Evolutionary conservation across 2,329 filamentous ascomycete genomes (phyloP).

Genomic region (Didymella pinodella): DNA sequence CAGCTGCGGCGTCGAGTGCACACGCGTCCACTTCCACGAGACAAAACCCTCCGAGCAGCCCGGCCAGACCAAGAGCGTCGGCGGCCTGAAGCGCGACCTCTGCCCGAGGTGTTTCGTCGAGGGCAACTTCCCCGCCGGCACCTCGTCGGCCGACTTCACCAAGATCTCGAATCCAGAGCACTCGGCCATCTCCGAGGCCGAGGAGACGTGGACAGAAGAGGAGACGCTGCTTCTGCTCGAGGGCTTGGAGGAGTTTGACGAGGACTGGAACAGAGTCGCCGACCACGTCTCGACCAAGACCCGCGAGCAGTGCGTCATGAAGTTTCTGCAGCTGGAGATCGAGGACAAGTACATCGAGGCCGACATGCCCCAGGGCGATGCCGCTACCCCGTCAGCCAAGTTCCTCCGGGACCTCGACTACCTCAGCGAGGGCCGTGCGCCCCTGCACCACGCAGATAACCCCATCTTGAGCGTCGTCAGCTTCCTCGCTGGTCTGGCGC

Average conservation of each 20-base stretch:
- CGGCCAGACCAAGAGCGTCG: slow-evolving; percentile 60
- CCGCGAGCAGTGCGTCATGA: slow-evolving; percentile 93
- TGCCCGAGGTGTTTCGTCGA: slow-evolving; percentile 92
- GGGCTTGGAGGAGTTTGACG: slow-evolving; percentile 89
- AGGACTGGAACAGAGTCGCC: slow-evolving; percentile 93
- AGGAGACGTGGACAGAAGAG: slow-evolving; percentile 88
- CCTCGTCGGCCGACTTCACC: slow-evolving; percentile 80
- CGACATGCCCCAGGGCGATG: slow-evolving; percentile 63
- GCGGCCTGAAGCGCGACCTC: slow-evolving; percentile 79
- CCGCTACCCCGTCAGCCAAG: slow-evolving; percentile 56
- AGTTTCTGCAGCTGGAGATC: slow-evolving; percentile 95
- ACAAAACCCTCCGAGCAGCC: slow-evolving; percentile 64
- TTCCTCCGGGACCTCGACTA: slow-evolving; percentile 65
- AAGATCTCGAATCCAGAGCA: slow-evolving; percentile 91
- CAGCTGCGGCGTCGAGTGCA: slow-evolving; percentile 91
- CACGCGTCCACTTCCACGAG: slow-evolving; percentile 73
- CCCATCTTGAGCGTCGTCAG: slow-evolving; percentile 96
- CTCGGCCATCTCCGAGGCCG: slow-evolving; percentile 77
- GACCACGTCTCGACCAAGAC: slow-evolving; percentile 92
- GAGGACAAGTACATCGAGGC: slow-evolving; percentile 96
- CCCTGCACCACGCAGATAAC: slow-evolving; percentile 92
- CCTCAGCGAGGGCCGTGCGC: slow-evolving; percentile 76
- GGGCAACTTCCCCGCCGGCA: slow-evolving; percentile 80
- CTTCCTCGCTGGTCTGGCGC: slow-evolving; percentile 89
- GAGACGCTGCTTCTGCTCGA: slow-evolving; percentile 91